phyloP scores from a whole-genome alignment of 176 grass and related monocot genomes.

The Rhynchospora pubera region DNA sequence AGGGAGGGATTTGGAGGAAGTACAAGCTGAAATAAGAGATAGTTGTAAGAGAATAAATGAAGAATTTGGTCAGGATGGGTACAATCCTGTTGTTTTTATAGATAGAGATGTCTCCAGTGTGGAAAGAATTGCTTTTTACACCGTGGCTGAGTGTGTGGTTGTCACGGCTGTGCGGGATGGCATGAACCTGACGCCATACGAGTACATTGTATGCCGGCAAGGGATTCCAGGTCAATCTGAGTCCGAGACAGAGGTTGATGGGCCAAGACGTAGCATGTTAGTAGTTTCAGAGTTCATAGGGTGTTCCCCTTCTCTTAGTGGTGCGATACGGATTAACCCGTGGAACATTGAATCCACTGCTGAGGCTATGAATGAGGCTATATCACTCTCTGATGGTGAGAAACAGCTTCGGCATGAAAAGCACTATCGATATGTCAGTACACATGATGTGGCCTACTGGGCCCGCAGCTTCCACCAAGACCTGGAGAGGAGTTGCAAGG shows the following conservation, averaged over 20 bases:
- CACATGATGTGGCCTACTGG: conserved; percentile 89
- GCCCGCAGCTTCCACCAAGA: conserved; percentile 66
- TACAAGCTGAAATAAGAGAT: conserved; percentile 64
- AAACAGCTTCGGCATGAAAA: conserved; percentile 94
- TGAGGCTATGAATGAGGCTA: conserved; percentile 82
- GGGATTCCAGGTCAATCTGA: conserved; percentile 34
- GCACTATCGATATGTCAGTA: conserved; percentile 84
- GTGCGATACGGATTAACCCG: conserved; percentile 85
- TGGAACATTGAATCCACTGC: conserved; percentile 86
- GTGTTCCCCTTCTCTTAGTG: conserved; percentile 86
- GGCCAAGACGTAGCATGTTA: conserved; percentile 77
- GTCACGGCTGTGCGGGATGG: conserved; percentile 94
- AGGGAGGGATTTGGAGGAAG: conserved; percentile 63
- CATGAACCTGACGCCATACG: conserved; percentile 97
- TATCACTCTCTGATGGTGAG: conserved; percentile 64
- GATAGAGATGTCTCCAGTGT: conserved; percentile 52
- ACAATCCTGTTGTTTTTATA: conserved; percentile 81
- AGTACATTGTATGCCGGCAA: conserved; percentile 86
- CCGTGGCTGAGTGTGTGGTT: conserved; percentile 83
- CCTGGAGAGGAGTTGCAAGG: conserved; percentile 74
- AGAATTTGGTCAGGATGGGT: conserved; percentile 51
- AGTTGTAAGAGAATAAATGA: conserved; percentile 68
- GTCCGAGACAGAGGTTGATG: conserved; percentile 22
- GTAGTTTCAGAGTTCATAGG: conserved; percentile 97
- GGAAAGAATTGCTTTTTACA: conserved; percentile 94